Base-by-base conservation (phyloP, 768 basidiomycete species). In the Tubosaeta sp. region DNA sequence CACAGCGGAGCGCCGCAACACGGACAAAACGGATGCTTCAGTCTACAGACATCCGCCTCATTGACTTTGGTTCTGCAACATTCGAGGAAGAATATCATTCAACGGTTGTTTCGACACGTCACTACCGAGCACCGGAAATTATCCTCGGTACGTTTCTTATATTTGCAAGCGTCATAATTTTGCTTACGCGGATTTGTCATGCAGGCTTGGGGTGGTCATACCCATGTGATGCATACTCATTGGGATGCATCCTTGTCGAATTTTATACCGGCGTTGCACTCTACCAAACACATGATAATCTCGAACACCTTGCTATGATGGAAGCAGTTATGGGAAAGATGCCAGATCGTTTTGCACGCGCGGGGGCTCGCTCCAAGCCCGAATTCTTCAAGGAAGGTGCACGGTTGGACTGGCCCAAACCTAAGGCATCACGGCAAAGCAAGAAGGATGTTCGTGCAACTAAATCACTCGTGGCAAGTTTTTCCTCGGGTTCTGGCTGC, bases 281-380 rank as follows among this genome's bases (percentile, higher is more conserved):
- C n/a, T 99, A 96, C 73, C 96, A 99, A 70, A 98, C 96, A 1
- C 96, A 98, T 63, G 95, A 98, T 71, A 98, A 99, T 67, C 80
- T 98, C 9, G 96, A 99, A 68, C 96, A 99, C 70, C 82, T 99
- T 13, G 96, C 95, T 35, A 99, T 99, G 96, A 99, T 99, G 96
- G 94, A 98, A 68, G 86, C 90, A 68, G 96, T 98, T 34, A 97
- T 98, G 90, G 95, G 95, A 52, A 90, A 89, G 73, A 94, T 98
- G 87, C 91, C 94, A 0, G 84, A 88, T 45, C 83, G 86, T 6
- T 92, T 95, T 64, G 82, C 83, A 34, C 79, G 86, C 38, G 76
- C 79, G 39, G 87, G 86, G 16, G 82, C 85, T 9, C 79, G 87
- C 42, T 81, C 84, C 44, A 94, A 94, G 62, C 84, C 92, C 8